Conservation (phyloP, 352 stramenopile species). For the Globisporangium acanthophoron region DNA sequence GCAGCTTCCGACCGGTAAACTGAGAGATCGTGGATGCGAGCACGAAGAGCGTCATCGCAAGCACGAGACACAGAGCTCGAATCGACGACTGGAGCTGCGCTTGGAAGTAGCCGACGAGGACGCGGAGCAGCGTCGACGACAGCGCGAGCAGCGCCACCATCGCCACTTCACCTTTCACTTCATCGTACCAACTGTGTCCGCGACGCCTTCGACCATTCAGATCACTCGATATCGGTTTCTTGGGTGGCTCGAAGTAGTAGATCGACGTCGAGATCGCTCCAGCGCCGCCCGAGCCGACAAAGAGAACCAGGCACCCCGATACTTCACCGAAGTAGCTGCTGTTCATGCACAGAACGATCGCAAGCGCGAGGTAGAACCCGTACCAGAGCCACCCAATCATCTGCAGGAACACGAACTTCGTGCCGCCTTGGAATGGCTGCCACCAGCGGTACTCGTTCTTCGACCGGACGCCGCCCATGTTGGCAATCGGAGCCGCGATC, state of each 20-base stretch:
- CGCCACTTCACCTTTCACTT: conserved; percentile 23
- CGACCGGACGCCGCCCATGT: conserved; percentile 32
- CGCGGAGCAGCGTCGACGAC: conserved; percentile 28
- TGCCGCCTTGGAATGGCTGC: conserved; percentile 51
- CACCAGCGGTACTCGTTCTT: conserved; percentile 28
- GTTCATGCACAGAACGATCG: conserved; percentile 41
- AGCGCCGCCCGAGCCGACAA: conserved; percentile 26
- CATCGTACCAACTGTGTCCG: neutral
- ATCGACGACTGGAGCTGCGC: conserved; percentile 14
- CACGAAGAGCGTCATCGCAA: conserved; percentile 24
- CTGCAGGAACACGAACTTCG: conserved; percentile 56
- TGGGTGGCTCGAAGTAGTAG: conserved; percentile 21
- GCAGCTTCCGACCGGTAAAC: conserved; percentile 22
- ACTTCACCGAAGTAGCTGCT: conserved; percentile 20
- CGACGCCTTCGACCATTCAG: neutral
- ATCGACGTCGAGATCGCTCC: conserved; percentile 29
- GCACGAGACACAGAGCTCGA: conserved; percentile 11
- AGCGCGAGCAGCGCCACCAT: conserved; percentile 38
- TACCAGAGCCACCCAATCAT: conserved; percentile 60
- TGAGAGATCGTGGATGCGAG: conserved; percentile 29
- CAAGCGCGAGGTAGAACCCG: conserved; percentile 31
- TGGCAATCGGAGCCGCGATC: conserved; percentile 29
- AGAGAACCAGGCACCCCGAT: conserved; percentile 20
- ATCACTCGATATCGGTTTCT: neutral
- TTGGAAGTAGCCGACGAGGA: conserved; percentile 33